phyloP scores from a whole-genome alignment of 208 protist genomes.

The Crithidia expoeki region DNA sequence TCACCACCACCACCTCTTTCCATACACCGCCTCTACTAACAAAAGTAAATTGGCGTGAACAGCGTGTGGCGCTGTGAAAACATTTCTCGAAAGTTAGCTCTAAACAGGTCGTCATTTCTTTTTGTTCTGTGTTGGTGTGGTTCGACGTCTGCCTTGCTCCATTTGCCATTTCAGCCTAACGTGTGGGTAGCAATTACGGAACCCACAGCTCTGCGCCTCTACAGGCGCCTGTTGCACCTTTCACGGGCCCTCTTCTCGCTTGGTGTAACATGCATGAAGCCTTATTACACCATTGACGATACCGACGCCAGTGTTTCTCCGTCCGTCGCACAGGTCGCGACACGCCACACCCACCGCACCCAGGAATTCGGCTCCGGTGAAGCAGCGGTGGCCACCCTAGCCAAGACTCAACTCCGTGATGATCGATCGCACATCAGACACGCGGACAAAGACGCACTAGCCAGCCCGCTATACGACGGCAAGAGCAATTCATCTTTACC shows the following conservation, averaged over 20 bases:
- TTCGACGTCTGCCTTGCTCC: too few species aligned
- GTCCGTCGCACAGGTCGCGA: not conserved
- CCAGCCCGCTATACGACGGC: not conserved
- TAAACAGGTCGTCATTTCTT: too few species aligned
- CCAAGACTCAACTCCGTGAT: not conserved
- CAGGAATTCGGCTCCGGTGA: not conserved
- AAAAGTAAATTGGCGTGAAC: too few species aligned
- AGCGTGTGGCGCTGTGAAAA: too few species aligned
- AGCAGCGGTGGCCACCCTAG: too few species aligned
- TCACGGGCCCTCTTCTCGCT: not conserved
- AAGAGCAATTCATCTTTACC: not conserved
- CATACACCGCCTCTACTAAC: too few species aligned
- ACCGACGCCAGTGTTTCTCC: slow-evolving; percentile 6
- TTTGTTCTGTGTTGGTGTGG: too few species aligned
- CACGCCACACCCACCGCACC: not conserved
- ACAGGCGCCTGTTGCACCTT: not conserved
- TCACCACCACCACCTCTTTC: too few species aligned
- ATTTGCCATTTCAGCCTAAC: too few species aligned
- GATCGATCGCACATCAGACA: not conserved
- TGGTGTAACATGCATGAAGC: not conserved
- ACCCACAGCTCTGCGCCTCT: too few species aligned
- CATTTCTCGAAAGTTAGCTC: too few species aligned
- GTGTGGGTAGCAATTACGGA: too few species aligned
- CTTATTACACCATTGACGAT: not conserved
- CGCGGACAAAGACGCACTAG: not conserved